Evolutionary conservation across 805 yeast genomes (phyloP).

Genomic region (Yamadazyma scolyti): DNA sequence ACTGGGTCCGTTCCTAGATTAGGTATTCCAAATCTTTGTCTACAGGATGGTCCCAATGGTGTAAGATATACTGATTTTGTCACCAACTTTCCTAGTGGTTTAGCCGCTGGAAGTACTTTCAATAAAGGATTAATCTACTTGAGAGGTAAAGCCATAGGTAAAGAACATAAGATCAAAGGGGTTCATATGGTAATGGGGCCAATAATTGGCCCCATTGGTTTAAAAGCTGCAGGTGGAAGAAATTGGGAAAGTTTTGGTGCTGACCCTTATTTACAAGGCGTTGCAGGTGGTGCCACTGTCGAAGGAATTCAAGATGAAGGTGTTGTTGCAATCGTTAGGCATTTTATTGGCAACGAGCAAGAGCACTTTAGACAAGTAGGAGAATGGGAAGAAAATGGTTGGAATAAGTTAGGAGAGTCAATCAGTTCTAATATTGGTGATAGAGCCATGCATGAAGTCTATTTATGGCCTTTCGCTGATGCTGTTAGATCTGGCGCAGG

Average conservation of each 20-base stretch:
- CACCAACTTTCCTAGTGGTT: slow-evolving; percentile 55
- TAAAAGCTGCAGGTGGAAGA: slow-evolving; percentile 60
- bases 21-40: slow-evolving; percentile 51
- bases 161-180: slow-evolving; percentile 52
- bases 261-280: slow-evolving; percentile 60
- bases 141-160: slow-evolving; percentile 56
- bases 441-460: slow-evolving; percentile 58
- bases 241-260: slow-evolving; percentile 64
- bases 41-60: slow-evolving; percentile 64
- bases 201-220: slow-evolving; percentile 56
- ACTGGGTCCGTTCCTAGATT: slow-evolving; percentile 56
- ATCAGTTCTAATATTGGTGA: slow-evolving; percentile 57
- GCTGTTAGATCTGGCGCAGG: slow-evolving; percentile 58
- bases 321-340: slow-evolving; percentile 54
- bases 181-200: slow-evolving; percentile 57
- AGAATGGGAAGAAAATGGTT: slow-evolving; percentile 46
- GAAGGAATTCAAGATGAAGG: slow-evolving; percentile 57
- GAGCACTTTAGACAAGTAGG: slow-evolving; percentile 55
- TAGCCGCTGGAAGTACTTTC: slow-evolving; percentile 58
- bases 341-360: slow-evolving; percentile 60
- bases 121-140: slow-evolving; percentile 48
- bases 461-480: slow-evolving; percentile 66
- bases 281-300: slow-evolving; percentile 48
- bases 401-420: slow-evolving; percentile 39
- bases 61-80: slow-evolving; percentile 54